Conservation (phyloP, 2,329 filamentous ascomycete genomes). For the Sordariomycetes sp. region DNA sequence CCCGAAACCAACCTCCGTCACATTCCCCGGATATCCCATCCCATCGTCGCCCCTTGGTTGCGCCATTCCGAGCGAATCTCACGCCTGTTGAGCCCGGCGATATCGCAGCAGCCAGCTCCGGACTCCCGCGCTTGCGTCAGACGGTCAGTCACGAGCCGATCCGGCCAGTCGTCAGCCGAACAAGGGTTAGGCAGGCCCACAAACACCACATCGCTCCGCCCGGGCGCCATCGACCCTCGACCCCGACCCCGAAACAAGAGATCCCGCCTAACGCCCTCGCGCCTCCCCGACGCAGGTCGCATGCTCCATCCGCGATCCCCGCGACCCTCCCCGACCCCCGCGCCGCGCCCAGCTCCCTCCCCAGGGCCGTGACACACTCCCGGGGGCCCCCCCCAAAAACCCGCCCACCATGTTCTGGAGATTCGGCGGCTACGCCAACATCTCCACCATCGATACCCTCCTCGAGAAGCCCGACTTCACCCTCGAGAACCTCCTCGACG, state of each 20-base stretch:
- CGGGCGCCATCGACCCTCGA: neutral
- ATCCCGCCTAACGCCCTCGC: neutral
- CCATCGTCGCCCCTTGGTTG: conserved; percentile 3
- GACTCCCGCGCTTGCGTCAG: neutral
- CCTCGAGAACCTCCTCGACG: conserved; percentile 89
- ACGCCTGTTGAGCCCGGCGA: neutral
- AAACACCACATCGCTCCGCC: neutral
- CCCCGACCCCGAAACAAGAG: too few species aligned
- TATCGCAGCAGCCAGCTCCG: neutral
- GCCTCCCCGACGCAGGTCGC: neutral
- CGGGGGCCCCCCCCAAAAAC: conserved; percentile 7
- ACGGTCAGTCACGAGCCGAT: neutral
- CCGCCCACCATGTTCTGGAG: conserved; percentile 92
- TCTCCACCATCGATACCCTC: conserved; percentile 90
- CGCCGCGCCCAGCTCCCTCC: conserved; percentile 10
- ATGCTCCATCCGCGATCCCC: conserved; percentile 2
- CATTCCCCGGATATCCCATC: neutral
- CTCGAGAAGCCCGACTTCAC: conserved; percentile 95
- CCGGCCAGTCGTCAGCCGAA: neutral
- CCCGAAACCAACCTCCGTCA: neutral
- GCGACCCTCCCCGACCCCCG: neutral
- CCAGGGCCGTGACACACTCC: conserved; percentile 19
- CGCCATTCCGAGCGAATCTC: neutral
- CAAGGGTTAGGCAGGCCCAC: neutral
- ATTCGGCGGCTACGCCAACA: conserved; percentile 96